phyloP scores from a whole-genome alignment of 768 basidiomycete genomes.

The Psilocybe sp. region DNA sequence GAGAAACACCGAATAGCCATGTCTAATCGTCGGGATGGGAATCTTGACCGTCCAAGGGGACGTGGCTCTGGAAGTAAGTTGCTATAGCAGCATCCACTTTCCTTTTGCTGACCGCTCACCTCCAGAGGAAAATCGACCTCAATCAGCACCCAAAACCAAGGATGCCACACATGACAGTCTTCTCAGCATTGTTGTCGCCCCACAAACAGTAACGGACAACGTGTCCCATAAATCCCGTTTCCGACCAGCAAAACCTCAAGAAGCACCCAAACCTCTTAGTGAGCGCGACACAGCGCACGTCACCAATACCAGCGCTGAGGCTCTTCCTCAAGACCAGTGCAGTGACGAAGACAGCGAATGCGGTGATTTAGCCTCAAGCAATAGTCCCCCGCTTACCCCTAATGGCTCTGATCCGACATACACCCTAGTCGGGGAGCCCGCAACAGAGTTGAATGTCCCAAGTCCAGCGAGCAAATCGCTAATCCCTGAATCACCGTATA shows the following conservation, averaged over 20 bases:
- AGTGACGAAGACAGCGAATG: constrained; percentile 17
- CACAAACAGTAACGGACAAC: constrained; percentile 32
- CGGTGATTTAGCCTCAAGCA: constrained; percentile 19
- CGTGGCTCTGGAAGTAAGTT: constrained; percentile 65
- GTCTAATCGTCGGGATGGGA: constrained; percentile 77
- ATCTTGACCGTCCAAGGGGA: constrained; percentile 55
- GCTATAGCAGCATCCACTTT: constrained; percentile 2
- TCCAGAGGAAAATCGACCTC: constrained; percentile 58
- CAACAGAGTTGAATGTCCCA: constrained; percentile 20
- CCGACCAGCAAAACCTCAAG: constrained; percentile 30
- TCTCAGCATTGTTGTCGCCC: constrained; percentile 37
- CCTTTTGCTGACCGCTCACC: constrained; percentile 8
- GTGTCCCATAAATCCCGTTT: constrained; percentile 43
- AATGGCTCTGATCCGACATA: constrained; percentile 28
- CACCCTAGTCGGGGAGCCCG: constrained; percentile 17
- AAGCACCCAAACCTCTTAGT: constrained; percentile 16
- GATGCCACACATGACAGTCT: constrained; percentile 41
- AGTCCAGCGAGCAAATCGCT: constrained; percentile 27
- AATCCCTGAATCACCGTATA: constrained; percentile 70
- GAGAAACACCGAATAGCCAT: constrained; percentile 91
- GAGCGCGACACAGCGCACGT: constrained; percentile 13
- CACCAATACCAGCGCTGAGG: too few species aligned
- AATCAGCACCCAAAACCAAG: constrained; percentile 18
- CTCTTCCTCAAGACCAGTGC: neutral
- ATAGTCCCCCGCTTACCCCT: constrained; percentile 37